Percentiles rank a stretch among this genome's conserved stretches.
phyloP scores from a whole-genome alignment of 257 asterid genomes.

The Nicotiana sylvestris region DNA sequence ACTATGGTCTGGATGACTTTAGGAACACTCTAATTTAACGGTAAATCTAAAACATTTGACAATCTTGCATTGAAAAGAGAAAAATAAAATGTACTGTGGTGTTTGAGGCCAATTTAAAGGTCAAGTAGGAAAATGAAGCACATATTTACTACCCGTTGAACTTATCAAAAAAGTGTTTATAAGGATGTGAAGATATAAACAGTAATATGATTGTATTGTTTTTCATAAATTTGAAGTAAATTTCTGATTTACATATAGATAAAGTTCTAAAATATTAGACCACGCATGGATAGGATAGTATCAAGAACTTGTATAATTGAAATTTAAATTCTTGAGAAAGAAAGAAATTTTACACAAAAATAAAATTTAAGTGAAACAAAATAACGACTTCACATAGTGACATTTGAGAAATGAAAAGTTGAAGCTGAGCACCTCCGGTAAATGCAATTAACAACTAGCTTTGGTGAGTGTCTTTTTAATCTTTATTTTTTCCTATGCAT shows the following conservation, averaged over 20 bases:
- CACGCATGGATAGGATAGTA: not conserved
- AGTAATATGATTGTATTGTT: not conserved
- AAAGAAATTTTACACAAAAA: not conserved
- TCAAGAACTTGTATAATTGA: not conserved
- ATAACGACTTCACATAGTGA: not conserved
- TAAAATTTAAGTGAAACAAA: not conserved
- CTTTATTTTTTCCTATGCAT: not conserved
- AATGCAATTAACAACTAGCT: not conserved
- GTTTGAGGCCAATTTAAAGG: slow-evolving; percentile 3
- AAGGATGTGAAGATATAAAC: not conserved
- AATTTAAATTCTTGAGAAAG: not conserved
- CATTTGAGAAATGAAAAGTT: not conserved
- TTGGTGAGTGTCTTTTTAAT: not conserved
- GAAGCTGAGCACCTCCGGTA: not conserved
- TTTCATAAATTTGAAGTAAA: not conserved
- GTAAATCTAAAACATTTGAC: not conserved
- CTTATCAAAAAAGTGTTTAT: too few species aligned
- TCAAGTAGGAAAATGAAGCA: not conserved
- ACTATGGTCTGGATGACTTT: not conserved
- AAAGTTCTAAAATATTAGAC: not conserved
- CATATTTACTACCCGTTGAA: not conserved
- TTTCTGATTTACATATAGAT: not conserved
- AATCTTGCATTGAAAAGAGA: not conserved
- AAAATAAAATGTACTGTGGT: not conserved
- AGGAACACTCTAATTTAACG: not conserved